Base-by-base conservation (phyloP, 2,329 filamentous ascomycete genomes). In the Tolypocladium tropicale region DNA sequence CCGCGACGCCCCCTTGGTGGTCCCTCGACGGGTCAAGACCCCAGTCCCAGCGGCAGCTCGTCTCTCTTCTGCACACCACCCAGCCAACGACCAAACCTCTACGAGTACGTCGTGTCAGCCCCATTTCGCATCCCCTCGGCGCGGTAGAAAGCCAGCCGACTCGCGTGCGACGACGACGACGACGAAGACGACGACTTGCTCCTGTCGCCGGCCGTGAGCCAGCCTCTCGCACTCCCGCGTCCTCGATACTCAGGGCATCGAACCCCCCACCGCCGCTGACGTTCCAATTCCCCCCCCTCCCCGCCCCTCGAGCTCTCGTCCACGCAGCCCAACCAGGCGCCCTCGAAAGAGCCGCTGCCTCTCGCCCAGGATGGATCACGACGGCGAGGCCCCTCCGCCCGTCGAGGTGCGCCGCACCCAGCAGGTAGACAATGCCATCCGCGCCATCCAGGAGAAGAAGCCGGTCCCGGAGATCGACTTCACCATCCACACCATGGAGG, bases 401-500 rank as follows among this genome's bases (percentile, higher is more conserved):
- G 63, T 61, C 62, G 76, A 77, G 53, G 74, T 78, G 52, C 75
- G 73, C 67, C 78, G 77, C 70, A 79, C 72, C 66, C 70, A 75
- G 66, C 84, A 88, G 72, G 82, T 96, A 69, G 90, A 96, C 76
- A 93, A 90, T 83, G 88, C 90, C 65, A 87, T 93, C 68, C 90
- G 89, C 72, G 94, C 94, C 59, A 91, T 99, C 68, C 85, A 86
- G 72, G 85, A 96, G 67, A 97, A 97, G 86, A 93, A 89, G 78
- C 92, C 93, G 55, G 81, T 95, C 53, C 94, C 94, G 57, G 93
- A 97, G 80, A 97, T 99, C 68, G 94, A 99, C 78, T 99, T 99
- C 73, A 95, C 90, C 56, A 85, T 99, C 68, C 94, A 99, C 74
- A 94, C 89, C 60, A 96, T 97, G 93, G 94, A 99, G 73, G 94